phyloP scores from a whole-genome alignment of 306 rosid genomes.

The Parietaria judaica region DNA sequence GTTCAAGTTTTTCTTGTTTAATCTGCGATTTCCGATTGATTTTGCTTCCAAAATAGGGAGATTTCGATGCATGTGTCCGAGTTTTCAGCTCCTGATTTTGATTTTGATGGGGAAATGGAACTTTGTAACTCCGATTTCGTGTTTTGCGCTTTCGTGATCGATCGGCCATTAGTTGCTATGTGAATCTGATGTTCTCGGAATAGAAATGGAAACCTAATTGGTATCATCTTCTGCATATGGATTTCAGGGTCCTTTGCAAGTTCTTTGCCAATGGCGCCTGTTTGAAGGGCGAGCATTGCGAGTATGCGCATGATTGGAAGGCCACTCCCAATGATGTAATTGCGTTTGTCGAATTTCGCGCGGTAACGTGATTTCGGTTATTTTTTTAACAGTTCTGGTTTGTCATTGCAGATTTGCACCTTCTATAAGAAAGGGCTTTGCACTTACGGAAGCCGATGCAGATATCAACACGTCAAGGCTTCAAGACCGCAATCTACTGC shows the following conservation, averaged over 20 bases:
- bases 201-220: no score
- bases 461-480: constrained; percentile 85
- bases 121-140: no score
- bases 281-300: constrained; percentile 94
- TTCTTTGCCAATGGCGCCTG: constrained; percentile 96
- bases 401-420: constrained; percentile 60
- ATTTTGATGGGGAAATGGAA: neutral
- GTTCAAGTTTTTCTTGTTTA: neutral
- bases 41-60: neutral
- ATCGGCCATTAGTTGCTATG: no score
- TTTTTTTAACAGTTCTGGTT: constrained; percentile 13
- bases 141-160: no score
- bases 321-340: constrained; percentile 75
- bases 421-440: constrained; percentile 85
- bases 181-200: no score
- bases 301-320: constrained; percentile 94
- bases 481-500: constrained; percentile 38
- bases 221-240: no score
- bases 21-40: neutral
- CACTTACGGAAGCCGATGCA: constrained; percentile 92
- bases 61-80: neutral
- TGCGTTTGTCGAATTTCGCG: neutral
- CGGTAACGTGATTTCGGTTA: neutral
- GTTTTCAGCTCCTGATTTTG: neutral
- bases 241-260: constrained; percentile 81